Conservation (phyloP, 805 yeast genomes). For the Isabelozyma heimii region DNA sequence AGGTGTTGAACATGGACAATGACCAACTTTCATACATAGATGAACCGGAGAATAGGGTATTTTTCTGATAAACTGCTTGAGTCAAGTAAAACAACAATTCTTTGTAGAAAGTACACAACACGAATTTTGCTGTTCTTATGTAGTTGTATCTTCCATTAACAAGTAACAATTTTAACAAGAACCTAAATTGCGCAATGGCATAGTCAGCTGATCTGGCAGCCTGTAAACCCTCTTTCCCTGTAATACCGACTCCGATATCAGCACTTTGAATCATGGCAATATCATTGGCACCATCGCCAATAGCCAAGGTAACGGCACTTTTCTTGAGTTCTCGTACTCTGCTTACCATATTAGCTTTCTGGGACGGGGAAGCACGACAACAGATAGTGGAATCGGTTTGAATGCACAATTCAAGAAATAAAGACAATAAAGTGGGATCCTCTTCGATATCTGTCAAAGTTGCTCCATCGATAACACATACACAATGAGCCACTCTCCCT, state of each 20-base stretch:
- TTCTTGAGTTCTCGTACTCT: conserved; percentile 71
- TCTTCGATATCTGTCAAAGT: conserved; percentile 72
- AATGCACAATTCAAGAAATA: conserved; percentile 82
- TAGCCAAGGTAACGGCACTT: conserved; percentile 80
- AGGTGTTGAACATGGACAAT: conserved; percentile 92
- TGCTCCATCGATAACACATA: conserved; percentile 91
- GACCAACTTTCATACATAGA: conserved; percentile 96
- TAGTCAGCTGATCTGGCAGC: conserved; percentile 96
- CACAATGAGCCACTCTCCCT: conserved; percentile 88
- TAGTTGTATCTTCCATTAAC: conserved; percentile 98
- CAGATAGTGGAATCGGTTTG: conserved; percentile 88
- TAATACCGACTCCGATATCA: conserved; percentile 95
- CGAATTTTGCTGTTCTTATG: conserved; percentile 86
- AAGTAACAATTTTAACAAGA: conserved; percentile 71
- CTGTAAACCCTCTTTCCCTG: conserved; percentile 95
- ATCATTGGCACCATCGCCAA: conserved; percentile 99
- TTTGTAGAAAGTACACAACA: conserved; percentile 90
- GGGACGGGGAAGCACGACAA: conserved; percentile 96
- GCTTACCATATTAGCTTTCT: conserved; percentile 86
- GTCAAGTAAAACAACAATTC: conserved; percentile 87
- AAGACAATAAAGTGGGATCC: conserved; percentile 67
- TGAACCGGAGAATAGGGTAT: conserved; percentile 87
- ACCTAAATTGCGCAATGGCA: conserved; percentile 92
- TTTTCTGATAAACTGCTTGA: conserved; percentile 83
- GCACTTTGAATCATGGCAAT: conserved; percentile 99